Conservation (phyloP, 2,329 filamentous ascomycete species). For the Leptographium radiaticola region DNA sequence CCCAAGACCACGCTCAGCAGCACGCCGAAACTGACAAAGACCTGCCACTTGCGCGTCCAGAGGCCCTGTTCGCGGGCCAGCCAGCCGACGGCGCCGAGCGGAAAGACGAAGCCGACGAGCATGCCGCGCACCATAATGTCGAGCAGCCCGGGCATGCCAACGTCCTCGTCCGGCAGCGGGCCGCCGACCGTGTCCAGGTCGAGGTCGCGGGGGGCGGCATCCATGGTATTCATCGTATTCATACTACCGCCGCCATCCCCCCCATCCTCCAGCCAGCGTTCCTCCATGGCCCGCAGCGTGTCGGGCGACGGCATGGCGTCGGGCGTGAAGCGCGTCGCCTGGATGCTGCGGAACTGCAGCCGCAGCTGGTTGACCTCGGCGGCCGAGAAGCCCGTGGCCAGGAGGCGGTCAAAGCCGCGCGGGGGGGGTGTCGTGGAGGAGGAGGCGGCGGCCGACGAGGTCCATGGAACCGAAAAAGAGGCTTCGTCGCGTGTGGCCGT, state of each 20-base stretch:
- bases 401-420: slow-evolving; percentile 77
- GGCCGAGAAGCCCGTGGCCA: slow-evolving; percentile 66
- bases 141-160: slow-evolving; percentile 42
- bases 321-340: slow-evolving; percentile 69
- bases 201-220: not conserved
- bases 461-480: too few species aligned
- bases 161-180: slow-evolving; percentile 30
- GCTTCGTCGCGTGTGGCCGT: too few species aligned
- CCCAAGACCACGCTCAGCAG: slow-evolving; percentile 68
- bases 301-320: slow-evolving; percentile 77
- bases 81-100: slow-evolving; percentile 75
- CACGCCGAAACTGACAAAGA: slow-evolving; percentile 78
- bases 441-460: slow-evolving; percentile 1
- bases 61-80: slow-evolving; percentile 75
- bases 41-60: slow-evolving; percentile 70
- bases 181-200: slow-evolving; percentile 13
- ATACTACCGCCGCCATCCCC: slow-evolving; percentile 21
- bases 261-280: slow-evolving; percentile 74
- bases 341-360: slow-evolving; percentile 78
- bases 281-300: slow-evolving; percentile 66
- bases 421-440: slow-evolving; percentile 37
- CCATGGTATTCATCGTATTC: too few species aligned
- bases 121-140: slow-evolving; percentile 84
- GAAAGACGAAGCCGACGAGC: slow-evolving; percentile 90
- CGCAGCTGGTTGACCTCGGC: slow-evolving; percentile 76